A percentile compares a stretch with the other conserved stretches of the same genome.
Evolutionary conservation across 2,329 filamentous ascomycete genomes (phyloP).

Genomic region (Botrytis squamosa): DNA sequence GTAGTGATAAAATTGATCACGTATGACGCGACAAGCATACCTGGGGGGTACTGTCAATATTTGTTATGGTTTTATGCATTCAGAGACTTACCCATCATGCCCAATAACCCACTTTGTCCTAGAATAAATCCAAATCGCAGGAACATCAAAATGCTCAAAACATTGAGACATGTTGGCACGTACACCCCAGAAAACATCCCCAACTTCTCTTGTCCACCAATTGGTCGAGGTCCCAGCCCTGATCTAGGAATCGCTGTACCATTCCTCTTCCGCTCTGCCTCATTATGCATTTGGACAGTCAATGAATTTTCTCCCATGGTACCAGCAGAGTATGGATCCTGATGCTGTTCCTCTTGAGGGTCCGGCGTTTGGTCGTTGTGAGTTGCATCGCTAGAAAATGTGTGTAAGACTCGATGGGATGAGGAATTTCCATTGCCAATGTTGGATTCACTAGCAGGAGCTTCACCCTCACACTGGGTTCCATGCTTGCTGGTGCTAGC

Average conservation of each 20-base stretch:
- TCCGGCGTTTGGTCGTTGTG: neutral
- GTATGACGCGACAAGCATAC: conserved; percentile 73
- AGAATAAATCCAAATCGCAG: conserved; percentile 82
- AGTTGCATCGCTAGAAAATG: conserved; percentile 6
- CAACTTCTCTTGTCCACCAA: conserved; percentile 57
- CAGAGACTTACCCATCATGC: conserved; percentile 21
- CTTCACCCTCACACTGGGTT: neutral
- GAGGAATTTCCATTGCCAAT: neutral
- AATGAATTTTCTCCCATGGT: conserved; percentile 28
- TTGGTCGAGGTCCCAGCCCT: conserved; percentile 43
- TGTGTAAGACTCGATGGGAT: neutral
- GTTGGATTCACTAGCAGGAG: neutral
- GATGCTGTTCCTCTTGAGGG: conserved; percentile 1
- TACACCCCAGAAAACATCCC: conserved; percentile 78
- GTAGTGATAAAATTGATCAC: conserved; percentile 79
- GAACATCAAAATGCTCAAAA: conserved; percentile 90
- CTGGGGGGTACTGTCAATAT: conserved; percentile 8
- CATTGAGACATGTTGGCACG: conserved; percentile 85
- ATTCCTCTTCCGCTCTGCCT: conserved; percentile 34
- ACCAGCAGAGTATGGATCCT: conserved; percentile 3
- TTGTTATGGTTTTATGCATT: neutral
- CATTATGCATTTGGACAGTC: conserved; percentile 33
- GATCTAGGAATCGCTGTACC: conserved; percentile 39
- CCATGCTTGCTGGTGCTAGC: conserved; percentile 9
- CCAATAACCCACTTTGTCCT: conserved; percentile 44